A percentile compares a stretch with the other conserved stretches of the same genome.
Evolutionary conservation across 441 rosid genomes (phyloP).

Genomic region (Pelargonium fulgidum): DNA sequence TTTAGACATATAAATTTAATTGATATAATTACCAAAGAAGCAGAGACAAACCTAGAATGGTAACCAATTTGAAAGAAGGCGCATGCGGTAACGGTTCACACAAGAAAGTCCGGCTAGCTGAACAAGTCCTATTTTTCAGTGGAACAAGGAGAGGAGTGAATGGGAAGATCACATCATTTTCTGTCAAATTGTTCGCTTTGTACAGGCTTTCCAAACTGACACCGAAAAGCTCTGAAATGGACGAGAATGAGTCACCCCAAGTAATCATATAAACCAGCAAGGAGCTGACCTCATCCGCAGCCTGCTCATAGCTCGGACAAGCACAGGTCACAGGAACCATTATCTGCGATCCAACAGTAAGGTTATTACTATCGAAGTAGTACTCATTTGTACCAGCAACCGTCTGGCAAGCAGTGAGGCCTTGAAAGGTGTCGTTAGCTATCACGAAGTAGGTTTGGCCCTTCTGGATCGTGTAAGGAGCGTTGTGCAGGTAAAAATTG

Average conservation of each 20-base stretch:
- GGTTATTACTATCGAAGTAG: neutral
- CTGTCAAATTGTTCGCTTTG: neutral
- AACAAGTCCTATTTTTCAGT: neutral
- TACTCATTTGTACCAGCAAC: neutral
- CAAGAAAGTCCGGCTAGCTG: neutral
- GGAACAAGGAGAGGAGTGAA: neutral
- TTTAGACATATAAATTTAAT: no score
- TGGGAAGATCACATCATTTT: neutral
- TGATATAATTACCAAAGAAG: neutral
- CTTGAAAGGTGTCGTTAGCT: neutral
- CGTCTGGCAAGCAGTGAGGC: constrained; percentile 2
- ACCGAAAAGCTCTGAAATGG: neutral
- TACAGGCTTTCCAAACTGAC: neutral
- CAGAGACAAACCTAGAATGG: neutral
- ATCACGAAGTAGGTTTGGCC: neutral
- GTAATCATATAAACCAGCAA: neutral
- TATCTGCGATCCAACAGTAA: neutral
- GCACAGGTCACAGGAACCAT: constrained; percentile 5
- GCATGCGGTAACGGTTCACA: neutral
- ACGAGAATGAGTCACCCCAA: neutral
- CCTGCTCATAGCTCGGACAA: constrained; percentile 5
- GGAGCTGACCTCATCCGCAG: neutral
- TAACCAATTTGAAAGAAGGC: neutral
- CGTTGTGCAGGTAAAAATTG: neutral
- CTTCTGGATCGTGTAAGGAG: neutral